Evolutionary conservation across 2,329 filamentous ascomycete genomes (phyloP), one percentile per base, ranked within the genome.

Genomic region (Plenodomus tracheiphilus): DNA sequence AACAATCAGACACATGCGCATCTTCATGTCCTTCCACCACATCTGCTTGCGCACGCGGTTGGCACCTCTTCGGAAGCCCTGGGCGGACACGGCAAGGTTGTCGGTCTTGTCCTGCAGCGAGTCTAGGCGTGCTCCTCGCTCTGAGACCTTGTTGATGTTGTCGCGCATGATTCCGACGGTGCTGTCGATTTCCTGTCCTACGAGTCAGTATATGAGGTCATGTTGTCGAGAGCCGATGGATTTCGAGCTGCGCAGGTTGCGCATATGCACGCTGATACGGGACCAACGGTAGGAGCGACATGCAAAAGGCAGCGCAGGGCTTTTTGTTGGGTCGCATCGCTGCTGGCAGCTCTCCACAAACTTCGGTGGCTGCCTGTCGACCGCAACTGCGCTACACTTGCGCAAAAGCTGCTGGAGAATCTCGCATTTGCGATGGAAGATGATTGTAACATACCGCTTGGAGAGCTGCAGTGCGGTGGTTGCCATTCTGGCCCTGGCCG

Each of bases 1-100:
- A 51, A 86, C 81, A 71, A 96, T 88, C 65, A 99, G 81, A 78
- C 93, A 97, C 81, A 97, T 94, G 75, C 94, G 87, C 94, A 99
- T 99, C 85, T 97, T 97, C 91, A 97, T 96, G 72, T 97, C 93
- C 84, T 97, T 97, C 93, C 92, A 97, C 93, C 93, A 97, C 93
- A 97, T 97, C 77, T 96, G 87, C 76, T 79, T 79, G 75, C 94
- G 86, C 64, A 99, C 93, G 66, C 91, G 83, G 81, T 97, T 99
- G 76, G 95, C 94, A 59, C 94, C 93, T 62, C 92, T 87, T 68
- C 92, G 90, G 84, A 99, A 99, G 56, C 91, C 91, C 75, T 96
- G 91, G 51, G 94, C 93, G 30, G 92, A 96, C 56, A 87, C 85
- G 52, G 92, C 92, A 62, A 99, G 83, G 77, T 96, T 95, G 79